Evolutionary conservation across 169 alveolate species (phyloP).

Genomic region (Cyclospora cayetanensis): DNA sequence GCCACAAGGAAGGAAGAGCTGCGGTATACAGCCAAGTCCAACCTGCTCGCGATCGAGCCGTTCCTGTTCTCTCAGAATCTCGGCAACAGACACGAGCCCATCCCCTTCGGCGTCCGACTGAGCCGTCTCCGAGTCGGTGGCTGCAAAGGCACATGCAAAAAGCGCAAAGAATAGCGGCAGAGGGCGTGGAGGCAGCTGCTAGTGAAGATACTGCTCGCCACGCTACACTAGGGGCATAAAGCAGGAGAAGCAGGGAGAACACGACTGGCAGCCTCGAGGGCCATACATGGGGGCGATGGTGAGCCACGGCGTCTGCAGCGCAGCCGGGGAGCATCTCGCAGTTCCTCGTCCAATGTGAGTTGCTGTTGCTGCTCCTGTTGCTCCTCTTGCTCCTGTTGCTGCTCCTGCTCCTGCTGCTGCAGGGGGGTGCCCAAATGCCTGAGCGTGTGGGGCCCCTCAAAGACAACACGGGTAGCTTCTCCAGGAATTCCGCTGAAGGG

Average conservation of each 20-base stretch:
- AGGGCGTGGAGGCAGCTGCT: background rate
- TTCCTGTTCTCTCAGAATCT: background rate
- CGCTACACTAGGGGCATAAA: background rate
- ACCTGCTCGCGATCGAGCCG: background rate
- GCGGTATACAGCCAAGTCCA: no score
- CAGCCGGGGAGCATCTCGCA: background rate
- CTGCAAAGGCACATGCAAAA: background rate
- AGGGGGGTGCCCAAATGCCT: background rate
- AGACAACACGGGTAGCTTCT: background rate
- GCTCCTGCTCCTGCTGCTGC: conserved; percentile 20
- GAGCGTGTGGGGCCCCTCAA: conserved; percentile 36
- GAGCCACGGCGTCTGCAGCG: background rate
- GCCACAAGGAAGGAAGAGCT: no score
- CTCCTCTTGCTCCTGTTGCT: background rate
- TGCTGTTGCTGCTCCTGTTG: background rate
- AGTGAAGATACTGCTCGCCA: background rate
- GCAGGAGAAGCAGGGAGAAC: background rate
- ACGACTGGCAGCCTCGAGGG: background rate
- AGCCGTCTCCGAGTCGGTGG: background rate
- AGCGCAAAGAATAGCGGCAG: background rate
- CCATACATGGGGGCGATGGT: background rate
- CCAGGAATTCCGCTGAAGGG: background rate
- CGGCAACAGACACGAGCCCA: background rate
- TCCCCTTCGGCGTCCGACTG: background rate
- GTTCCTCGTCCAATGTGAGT: background rate